Evolutionary conservation across 495 filamentous ascomycete genomes (phyloP).

Genomic region (Penicillium canariense): DNA sequence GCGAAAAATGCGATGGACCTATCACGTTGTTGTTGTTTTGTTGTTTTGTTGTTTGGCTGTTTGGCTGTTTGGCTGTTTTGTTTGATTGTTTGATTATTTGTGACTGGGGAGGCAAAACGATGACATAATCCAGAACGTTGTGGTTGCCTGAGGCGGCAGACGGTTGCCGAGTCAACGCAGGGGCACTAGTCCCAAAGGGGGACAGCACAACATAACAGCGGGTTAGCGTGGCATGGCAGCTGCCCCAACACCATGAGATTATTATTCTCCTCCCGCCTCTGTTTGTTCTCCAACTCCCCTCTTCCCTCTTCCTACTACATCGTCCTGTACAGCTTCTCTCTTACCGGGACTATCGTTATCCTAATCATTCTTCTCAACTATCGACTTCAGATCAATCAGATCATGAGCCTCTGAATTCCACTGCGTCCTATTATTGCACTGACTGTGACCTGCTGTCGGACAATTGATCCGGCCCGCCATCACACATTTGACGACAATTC

Average conservation of each 20-base stretch:
- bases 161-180: conserved; percentile 45
- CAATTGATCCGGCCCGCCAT: conserved; percentile 5
- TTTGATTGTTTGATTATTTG: conserved; percentile 10
- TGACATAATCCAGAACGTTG: conserved; percentile 15
- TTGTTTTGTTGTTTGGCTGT: background rate
- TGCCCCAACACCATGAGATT: conserved; percentile 40
- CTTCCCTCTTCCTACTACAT: conserved; percentile 3
- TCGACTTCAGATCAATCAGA: conserved; percentile 18
- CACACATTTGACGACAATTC: background rate
- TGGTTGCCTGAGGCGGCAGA: conserved; percentile 17
- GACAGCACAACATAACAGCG: conserved; percentile 45
- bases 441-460: conserved; percentile 5
- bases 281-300: conserved; percentile 21
- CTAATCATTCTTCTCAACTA: conserved; percentile 12
- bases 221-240: conserved; percentile 43
- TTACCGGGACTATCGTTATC: conserved; percentile 12
- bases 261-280: conserved; percentile 15
- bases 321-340: conserved; percentile 14
- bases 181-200: conserved; percentile 34
- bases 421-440: conserved; percentile 9
- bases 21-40: conserved; percentile 18
- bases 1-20: background rate
- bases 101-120: conserved; percentile 5
- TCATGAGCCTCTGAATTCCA: conserved; percentile 23
- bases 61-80: conserved; percentile 9